A percentile compares a stretch with the other conserved stretches of the same genome.
phyloP scores from a whole-genome alignment of 345 rosid genomes.

The Arabis hirsuta region DNA sequence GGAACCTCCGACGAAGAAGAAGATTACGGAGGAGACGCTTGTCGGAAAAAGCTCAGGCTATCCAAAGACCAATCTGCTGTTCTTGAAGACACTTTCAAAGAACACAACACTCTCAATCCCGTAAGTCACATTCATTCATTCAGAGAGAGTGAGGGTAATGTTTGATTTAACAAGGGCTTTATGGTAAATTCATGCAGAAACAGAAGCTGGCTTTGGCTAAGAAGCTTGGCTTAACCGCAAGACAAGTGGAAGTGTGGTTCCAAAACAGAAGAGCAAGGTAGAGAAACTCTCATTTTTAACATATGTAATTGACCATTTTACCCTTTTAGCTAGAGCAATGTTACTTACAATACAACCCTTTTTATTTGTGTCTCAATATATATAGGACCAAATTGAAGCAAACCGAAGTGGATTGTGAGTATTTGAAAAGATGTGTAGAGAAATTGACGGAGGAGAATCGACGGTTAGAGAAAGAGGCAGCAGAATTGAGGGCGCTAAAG shows the following conservation, averaged over 20 bases:
- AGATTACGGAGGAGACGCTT: constrained; percentile 85
- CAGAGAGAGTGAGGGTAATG: neutral
- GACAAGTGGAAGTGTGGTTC: constrained; percentile 99
- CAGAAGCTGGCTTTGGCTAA: constrained; percentile 89
- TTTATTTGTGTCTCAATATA: constrained; percentile 12
- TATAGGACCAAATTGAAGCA: constrained; percentile 94
- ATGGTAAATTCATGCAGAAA: constrained; percentile 56
- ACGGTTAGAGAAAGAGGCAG: constrained; percentile 88
- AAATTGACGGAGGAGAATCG: constrained; percentile 90
- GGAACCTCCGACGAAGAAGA: constrained; percentile 68
- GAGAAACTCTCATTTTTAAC: neutral
- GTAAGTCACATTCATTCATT: constrained; percentile 52
- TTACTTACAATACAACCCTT: constrained; percentile 12
- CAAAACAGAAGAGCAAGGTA: constrained; percentile 99
- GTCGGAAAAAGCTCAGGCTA: constrained; percentile 93
- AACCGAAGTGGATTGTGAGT: constrained; percentile 98
- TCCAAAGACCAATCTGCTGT: constrained; percentile 94
- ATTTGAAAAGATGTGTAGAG: constrained; percentile 88
- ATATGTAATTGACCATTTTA: constrained; percentile 3
- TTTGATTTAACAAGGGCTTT: constrained; percentile 16
- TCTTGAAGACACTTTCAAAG: constrained; percentile 95
- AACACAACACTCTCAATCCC: constrained; percentile 94
- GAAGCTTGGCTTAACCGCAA: constrained; percentile 79
- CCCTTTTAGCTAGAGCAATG: neutral
- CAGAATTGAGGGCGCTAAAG: constrained; percentile 88